Evolutionary conservation across 2,329 filamentous ascomycete genomes (phyloP).

Genomic region (Diplodia corticola): DNA sequence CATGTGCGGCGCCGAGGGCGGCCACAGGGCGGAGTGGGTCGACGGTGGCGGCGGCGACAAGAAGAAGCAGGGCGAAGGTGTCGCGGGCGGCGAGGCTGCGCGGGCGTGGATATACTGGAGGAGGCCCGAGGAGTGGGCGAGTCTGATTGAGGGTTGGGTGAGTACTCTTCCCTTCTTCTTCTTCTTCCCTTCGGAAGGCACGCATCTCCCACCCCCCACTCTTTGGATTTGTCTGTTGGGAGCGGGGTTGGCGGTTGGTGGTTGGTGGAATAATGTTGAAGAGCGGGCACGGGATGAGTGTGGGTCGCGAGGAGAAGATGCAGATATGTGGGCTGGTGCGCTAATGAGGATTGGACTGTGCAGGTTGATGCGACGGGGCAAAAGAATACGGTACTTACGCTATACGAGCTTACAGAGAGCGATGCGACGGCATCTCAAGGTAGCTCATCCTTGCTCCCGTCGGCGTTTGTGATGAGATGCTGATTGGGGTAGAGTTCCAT

Average conservation of each 20-base stretch:
- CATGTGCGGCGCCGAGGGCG: conserved; percentile 56
- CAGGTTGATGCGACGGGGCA: conserved; percentile 78
- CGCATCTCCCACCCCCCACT: neutral
- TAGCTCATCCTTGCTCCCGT: conserved; percentile 41
- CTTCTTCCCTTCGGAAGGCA: no score
- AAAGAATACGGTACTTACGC: conserved; percentile 82
- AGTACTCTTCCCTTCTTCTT: neutral
- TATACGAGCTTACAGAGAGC: conserved; percentile 90
- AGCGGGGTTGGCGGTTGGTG: neutral
- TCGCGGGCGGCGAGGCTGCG: conserved; percentile 33
- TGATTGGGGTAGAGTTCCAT: conserved; percentile 62
- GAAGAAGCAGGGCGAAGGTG: conserved; percentile 24
- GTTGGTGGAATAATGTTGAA: neutral
- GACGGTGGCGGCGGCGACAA: conserved; percentile 37
- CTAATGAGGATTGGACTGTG: neutral
- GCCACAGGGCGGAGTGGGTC: conserved; percentile 67
- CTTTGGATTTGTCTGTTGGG: neutral
- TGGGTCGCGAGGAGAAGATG: no score
- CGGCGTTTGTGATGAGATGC: neutral
- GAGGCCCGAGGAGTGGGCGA: conserved; percentile 88
- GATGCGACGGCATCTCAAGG: conserved; percentile 70
- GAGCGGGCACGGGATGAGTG: neutral
- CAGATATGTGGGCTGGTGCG: neutral
- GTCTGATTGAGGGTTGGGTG: conserved; percentile 68
- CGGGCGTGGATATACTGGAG: conserved; percentile 78